Percentiles rank a stretch among this genome's conserved stretches.
These are phyloP conservation scores for Arabis alpina DNA, from an alignment of 345 rosid species.

Conservation along the genomic window DNA sequence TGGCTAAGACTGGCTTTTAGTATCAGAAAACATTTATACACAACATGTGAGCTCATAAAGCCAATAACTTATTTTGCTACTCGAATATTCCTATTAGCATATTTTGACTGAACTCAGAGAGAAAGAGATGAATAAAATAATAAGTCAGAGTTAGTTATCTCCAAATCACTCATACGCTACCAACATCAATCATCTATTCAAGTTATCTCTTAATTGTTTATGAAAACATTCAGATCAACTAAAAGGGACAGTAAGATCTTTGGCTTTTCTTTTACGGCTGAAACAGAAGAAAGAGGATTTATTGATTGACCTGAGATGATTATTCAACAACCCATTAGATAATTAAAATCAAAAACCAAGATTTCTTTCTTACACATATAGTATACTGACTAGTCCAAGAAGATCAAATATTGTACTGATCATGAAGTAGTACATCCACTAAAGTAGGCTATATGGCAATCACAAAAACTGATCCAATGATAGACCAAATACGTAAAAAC, in stretches of 20 bases:
- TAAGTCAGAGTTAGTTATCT: neutral
- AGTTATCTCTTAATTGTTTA: neutral
- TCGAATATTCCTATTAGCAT: neutral
- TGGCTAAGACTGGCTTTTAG: slow-evolving; percentile 23
- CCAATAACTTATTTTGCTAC: neutral
- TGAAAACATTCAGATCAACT: neutral
- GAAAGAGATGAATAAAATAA: neutral
- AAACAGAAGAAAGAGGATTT: neutral
- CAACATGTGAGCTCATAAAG: slow-evolving; percentile 15
- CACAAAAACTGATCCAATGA: slow-evolving; percentile 3
- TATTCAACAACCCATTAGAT: slow-evolving; percentile 4
- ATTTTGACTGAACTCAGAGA: neutral
- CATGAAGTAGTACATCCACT: neutral
- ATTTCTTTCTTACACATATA: neutral
- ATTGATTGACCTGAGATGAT: slow-evolving; percentile 1
- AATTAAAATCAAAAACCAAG: neutral
- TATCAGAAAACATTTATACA: slow-evolving; percentile 7
- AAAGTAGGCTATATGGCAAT: neutral
- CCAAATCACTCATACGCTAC: neutral
- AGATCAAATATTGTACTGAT: neutral
- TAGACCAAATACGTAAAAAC: neutral
- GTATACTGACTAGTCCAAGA: neutral
- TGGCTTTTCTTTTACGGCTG: neutral
- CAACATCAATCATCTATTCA: neutral
- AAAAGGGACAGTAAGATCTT: neutral